These are phyloP conservation scores for Arabis alpina DNA, from an alignment of 345 rosid species.

Conservation along the genomic window DNA sequence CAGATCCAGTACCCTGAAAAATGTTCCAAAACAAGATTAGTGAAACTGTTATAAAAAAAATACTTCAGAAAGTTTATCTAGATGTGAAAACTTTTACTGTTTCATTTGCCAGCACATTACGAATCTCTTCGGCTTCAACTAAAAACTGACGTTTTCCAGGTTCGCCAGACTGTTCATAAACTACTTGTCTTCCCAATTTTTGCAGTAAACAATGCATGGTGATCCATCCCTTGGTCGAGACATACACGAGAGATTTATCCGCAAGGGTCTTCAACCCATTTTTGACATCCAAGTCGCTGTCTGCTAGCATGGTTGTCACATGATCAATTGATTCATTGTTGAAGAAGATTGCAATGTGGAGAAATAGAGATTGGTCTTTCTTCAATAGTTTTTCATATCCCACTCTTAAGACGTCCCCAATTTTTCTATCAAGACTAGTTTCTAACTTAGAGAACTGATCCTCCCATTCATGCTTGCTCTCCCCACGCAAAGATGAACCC, in stretches of 20 bases:
- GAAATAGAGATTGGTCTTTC: conserved; percentile 33
- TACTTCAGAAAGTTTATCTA: too few species aligned
- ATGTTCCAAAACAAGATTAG: too few species aligned
- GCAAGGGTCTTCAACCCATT: conserved; percentile 29
- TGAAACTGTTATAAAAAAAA: too few species aligned
- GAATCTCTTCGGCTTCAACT: conserved; percentile 30
- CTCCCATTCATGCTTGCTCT: conserved; percentile 34
- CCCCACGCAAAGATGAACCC: conserved; percentile 33
- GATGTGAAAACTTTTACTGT: too few species aligned
- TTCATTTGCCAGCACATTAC: conserved; percentile 30
- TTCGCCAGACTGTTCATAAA: conserved; percentile 28
- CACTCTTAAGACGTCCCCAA: conserved; percentile 21
- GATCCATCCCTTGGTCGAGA: neutral
- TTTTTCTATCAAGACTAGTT: conserved; percentile 30
- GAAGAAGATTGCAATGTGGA: conserved; percentile 48
- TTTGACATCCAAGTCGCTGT: conserved; percentile 3
- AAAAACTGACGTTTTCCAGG: conserved; percentile 41
- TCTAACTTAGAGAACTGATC: conserved; percentile 19
- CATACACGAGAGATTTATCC: conserved; percentile 35
- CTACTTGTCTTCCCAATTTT: conserved; percentile 39
- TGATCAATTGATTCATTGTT: neutral
- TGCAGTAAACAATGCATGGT: conserved; percentile 43
- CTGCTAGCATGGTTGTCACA: conserved; percentile 19
- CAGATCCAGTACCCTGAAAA: conserved; percentile 38
- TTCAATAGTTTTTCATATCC: conserved; percentile 41